Base-by-base conservation (phyloP, 1,284 basidiomycete genomes). In the Porogramme epimiltina region DNA sequence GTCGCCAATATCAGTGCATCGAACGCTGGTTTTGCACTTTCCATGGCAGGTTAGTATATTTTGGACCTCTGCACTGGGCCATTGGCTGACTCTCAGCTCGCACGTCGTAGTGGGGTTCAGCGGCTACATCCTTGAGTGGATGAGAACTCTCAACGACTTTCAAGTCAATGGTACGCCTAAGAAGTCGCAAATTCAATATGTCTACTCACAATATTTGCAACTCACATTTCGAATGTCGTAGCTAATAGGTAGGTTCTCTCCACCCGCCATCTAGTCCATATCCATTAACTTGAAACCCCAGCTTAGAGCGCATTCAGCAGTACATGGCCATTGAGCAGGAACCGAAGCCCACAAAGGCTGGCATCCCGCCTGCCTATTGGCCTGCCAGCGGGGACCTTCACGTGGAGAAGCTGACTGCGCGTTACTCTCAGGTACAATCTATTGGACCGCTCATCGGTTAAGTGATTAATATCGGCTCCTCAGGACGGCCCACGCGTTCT, bases 311-410 rank as follows among this genome's bases (percentile, higher is more conserved):
- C 26, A 85, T 93, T 46, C 79, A 88, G 61, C 80, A 80, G 24
- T 92, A 91, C 63, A 67, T 89, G 42, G 67, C 74, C 13, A 88
- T 90, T 49, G 88, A 89, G 50, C 87, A 90, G 64, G 90, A 92
- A 64, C 79, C 80, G 1, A 72, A 75, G 49, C 46, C 26, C 16
- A 20, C 11, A 8, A 3, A 13, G 9, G 23, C 10, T 9, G 63
- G 78, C 1, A 75, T 74, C 0, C 65, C 71, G 22, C 63, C 66
- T 13, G 81, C 82, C 9, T 52, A 24, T 33, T 92, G 90, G 89
- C 90, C 90, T 0, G 75, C 83, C 0, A 86, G 82, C 20, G 89
- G 89, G 3, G 75, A 81, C 26, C 71, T 92, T 20, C 66, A 71
- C 3, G 84, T 90, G 0, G 81, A 89, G 52, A 76, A 77, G 20